These are phyloP conservation scores for Cordyceps pruinosa DNA, from an alignment of 2,329 filamentous ascomycete species.

Conservation along the genomic window DNA sequence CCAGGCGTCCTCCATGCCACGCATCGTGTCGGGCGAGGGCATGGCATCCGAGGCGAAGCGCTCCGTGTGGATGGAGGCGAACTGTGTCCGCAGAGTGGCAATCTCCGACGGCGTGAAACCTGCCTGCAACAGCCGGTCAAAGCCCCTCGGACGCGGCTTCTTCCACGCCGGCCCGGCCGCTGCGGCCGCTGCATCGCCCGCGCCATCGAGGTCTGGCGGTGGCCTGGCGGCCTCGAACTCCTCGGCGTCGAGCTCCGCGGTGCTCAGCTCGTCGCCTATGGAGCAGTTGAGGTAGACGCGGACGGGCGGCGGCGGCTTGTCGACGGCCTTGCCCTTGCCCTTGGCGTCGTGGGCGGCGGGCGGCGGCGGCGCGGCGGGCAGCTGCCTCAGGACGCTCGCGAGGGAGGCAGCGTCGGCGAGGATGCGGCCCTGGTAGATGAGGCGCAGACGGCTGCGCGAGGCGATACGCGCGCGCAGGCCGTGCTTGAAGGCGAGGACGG, in stretches of 20 bases:
- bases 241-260: slow-evolving; percentile 64
- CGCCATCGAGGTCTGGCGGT: slow-evolving; percentile 41
- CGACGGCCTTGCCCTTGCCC: slow-evolving; percentile 55
- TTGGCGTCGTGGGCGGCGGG: slow-evolving; percentile 23
- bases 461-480: slow-evolving; percentile 69
- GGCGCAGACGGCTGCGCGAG: slow-evolving; percentile 65
- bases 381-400: slow-evolving; percentile 58
- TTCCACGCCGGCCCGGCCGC: slow-evolving; percentile 19
- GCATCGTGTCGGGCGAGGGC: slow-evolving; percentile 69
- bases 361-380: slow-evolving; percentile 42
- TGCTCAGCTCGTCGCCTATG: slow-evolving; percentile 67
- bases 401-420: slow-evolving; percentile 68
- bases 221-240: slow-evolving; percentile 37
- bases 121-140: slow-evolving; percentile 74
- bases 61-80: slow-evolving; percentile 74
- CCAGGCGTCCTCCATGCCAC: slow-evolving; percentile 82
- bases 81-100: slow-evolving; percentile 77
- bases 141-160: slow-evolving; percentile 54
- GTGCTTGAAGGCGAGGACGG: slow-evolving; percentile 72
- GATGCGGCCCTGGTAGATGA: slow-evolving; percentile 86
- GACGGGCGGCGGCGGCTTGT: slow-evolving; percentile 32
- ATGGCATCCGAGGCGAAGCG: slow-evolving; percentile 84
- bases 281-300: slow-evolving; percentile 90
- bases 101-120: slow-evolving; percentile 83
- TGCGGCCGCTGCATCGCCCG: slow-evolving; percentile 46